Base-by-base conservation (phyloP, 345 rosid genomes). In the Eutrema japonicum region DNA sequence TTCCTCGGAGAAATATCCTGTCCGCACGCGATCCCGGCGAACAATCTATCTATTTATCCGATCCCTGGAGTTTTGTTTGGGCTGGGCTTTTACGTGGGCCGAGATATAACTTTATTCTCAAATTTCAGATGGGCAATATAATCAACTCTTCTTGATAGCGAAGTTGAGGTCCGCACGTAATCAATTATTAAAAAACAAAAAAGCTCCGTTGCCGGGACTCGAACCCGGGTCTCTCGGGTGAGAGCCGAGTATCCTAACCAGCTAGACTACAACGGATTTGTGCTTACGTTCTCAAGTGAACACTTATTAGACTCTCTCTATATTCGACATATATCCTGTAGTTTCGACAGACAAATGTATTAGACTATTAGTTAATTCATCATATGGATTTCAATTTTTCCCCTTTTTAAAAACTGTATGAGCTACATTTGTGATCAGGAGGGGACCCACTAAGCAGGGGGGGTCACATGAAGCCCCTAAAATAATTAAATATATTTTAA, bases 211-310 rank as follows among this genome's bases (percentile, higher is more conserved):
- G 64, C 37, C 83, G 85, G 86, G 82, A 83, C 61, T 83, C 47
- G 81, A 85, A 85, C 81, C 78, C 79, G 85, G 83, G 84, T 79
- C 85, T 73, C 73, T 85, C 82, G 80, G 82, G 80, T 81, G 95
- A 85, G 85, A 87, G 87, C 87, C 87, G 81, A 84, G 77, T 82
- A 85, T 83, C 90, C 88, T 84, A 68, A 85, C 88, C 88, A 65
- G 49, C 92, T 82, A 77, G 80, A 77, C 80, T 77, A 77, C 77
- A 59, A 64, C 76, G 76, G 80, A 71, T 18, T 53, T 37, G 38
- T 41, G 16, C 2, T 22, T 1, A 1, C 26, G 26, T 22, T 22
- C 26, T 22, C 26, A 22, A 22, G 26, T 22, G 2, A 1, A 1
- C 0, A 22, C 2, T 22, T 0, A 22, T 22, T 22, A 14, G 14